Evolutionary conservation across 164 flowering plant genomes (phyloP).

Genomic region (Vitis amurensis): DNA sequence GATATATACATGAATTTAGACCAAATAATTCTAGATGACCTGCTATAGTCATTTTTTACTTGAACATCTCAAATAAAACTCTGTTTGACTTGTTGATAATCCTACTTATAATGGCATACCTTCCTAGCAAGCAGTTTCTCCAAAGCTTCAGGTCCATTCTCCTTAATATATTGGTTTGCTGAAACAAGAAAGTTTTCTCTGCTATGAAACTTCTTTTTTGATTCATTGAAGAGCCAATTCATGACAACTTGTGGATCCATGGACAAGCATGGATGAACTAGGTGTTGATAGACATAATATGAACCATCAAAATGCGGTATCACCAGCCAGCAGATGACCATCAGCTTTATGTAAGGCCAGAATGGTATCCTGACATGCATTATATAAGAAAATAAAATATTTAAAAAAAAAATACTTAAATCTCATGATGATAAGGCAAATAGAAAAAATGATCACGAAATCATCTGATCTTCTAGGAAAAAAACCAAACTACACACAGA

Average conservation of each 20-base stretch:
- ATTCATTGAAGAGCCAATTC: background rate
- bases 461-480: too few species aligned
- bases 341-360: constrained; percentile 27
- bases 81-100: too few species aligned
- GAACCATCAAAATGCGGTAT: constrained; percentile 21
- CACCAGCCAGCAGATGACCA: constrained; percentile 17
- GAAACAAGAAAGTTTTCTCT: constrained; percentile 12
- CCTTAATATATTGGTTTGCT: constrained; percentile 8
- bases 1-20: too few species aligned
- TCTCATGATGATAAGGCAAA: too few species aligned
- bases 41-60: too few species aligned
- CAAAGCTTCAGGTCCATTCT: too few species aligned
- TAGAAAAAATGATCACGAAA: too few species aligned
- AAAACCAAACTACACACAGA: too few species aligned
- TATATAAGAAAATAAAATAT: constrained; percentile 20
- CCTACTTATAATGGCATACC: too few species aligned
- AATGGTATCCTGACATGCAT: constrained; percentile 14
- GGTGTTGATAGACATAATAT: constrained; percentile 17
- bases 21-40: too few species aligned
- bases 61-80: too few species aligned
- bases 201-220: background rate
- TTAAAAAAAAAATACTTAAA: background rate
- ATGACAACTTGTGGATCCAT: background rate
- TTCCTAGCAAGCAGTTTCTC: too few species aligned
- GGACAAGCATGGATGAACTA: constrained; percentile 18